Base-by-base conservation (phyloP, 106 monocot species). In the Dioscorea dumetorum region DNA sequence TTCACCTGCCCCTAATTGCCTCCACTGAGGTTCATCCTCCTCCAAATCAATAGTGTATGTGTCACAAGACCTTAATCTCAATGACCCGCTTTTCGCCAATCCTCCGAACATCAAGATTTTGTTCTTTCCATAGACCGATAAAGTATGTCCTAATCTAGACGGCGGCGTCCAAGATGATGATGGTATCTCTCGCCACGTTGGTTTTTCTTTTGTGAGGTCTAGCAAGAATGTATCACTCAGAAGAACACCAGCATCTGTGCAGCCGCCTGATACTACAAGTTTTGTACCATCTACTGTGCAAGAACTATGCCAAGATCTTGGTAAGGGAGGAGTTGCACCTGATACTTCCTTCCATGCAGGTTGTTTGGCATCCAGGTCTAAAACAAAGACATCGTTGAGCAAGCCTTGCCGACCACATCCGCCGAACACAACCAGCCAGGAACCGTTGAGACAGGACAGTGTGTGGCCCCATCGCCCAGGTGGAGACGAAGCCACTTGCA, bases 401-500 rank as follows among this genome's bases (percentile, higher is more conserved):
- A 91, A 61, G 21, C 95, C 95, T n/a, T 84, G 72, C 22, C 74
- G 72, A 14, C 94, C 94, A 33, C 82, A 94, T 6, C 94, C 94
- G 2, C 94, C 94, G 22, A 94, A 94, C 12, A 94, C 83, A 17
- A 88, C 91, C 24, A 94, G 73, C 80, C 85, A 87, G 9, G 95
- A 95, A 2, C 76, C 88, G 28, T 88, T 91, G 49, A 91, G 63
- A 66, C 81, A 88, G 10, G 95, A 88, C 1, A 95, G 75, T 0
- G 95, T 91, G 83, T 95, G 95, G 8, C 95, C 95, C 95, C 95
- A 95, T 12, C 91, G 70, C 9, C 95, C 95, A 0, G 95, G 95
- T 49, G 95, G 95, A 7, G 95, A 85, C 11, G 95, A 76, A 0
- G 79, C 18, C 34, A 91, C 91, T 33, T 88, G 79, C 64, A 95